Evolutionary conservation across 2,329 filamentous ascomycete species (phyloP), one percentile per base, ranked within the genome.

Genomic region (Fonsecaea nubica): DNA sequence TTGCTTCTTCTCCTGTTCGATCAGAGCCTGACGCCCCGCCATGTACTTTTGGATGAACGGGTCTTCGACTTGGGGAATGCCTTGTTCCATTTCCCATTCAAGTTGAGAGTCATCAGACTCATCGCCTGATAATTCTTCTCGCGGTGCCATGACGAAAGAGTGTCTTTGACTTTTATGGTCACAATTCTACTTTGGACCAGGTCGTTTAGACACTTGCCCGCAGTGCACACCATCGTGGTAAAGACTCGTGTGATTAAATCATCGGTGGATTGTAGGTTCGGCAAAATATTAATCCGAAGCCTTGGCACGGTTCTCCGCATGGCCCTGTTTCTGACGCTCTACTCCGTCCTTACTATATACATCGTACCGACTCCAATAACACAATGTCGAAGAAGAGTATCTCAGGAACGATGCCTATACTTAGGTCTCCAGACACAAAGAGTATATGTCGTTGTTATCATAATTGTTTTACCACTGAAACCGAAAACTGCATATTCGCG

Each of bases 31-130:
- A 58, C 93, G 87, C 25, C 92, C 92, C 52, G 87, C 80, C 45
- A 96, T 81, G 75, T 96, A 97, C 76, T 94, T 88, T 73, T 92
- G 87, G 55, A 97, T 86, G 77, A 96, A 93, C 0, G 90, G 87
- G 73, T 96, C 92, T 9, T 86, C 80, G 12, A 78, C 65, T 66
- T 81, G 80, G 56, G 81, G 81, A 33, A 83, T 75, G 1, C 80
- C 81, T 65, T 81, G 78, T 58, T 82, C 79, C 40, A 74, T 57
- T 64, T 77, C 75, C 74, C 75, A 77, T 64, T 74, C 75, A 13
- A 71, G 68, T 61, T 73, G 48, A 9, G 74, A 69, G 45, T 68
- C 65, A 33, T 68, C 50, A 9, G 67, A 69, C 35, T 67, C 70
- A 35, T 69, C 63, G 48, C 70, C 69, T 15, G 69, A 69, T 13